Conservation (phyloP, 805 yeast species). For the Ogataea paradorogensis region DNA sequence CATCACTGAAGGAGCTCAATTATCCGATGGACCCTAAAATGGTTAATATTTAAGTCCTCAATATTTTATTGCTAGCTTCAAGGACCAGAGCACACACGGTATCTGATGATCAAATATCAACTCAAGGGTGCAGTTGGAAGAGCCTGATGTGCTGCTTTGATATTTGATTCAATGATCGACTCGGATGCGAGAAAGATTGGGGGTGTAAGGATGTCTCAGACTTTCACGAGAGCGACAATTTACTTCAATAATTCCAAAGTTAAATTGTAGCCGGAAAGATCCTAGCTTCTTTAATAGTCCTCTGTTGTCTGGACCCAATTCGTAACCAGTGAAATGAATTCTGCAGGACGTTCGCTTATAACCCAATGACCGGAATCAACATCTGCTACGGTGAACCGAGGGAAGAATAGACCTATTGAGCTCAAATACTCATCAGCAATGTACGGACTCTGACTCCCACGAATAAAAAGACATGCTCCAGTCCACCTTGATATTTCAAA, state of each 20-base stretch:
- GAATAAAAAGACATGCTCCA: conserved; percentile 72
- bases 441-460: conserved; percentile 75
- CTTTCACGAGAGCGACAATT: neutral
- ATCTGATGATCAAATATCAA: too few species aligned
- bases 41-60: neutral
- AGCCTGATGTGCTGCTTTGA: neutral
- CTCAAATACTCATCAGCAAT: conserved; percentile 81
- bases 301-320: conserved; percentile 54
- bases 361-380: conserved; percentile 92
- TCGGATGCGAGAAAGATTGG: conserved; percentile 5
- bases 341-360: conserved; percentile 79
- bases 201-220: conserved; percentile 8
- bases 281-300: conserved; percentile 11
- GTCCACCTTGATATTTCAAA: conserved; percentile 51
- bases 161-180: conserved; percentile 2
- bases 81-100: neutral
- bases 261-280: too few species aligned
- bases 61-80: neutral
- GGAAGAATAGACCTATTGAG: conserved; percentile 73
- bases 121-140: neutral
- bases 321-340: conserved; percentile 59
- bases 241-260: too few species aligned
- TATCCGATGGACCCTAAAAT: conserved; percentile 1
- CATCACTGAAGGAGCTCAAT: conserved; percentile 6
- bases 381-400: conserved; percentile 69